phyloP scores from a whole-genome alignment of 2,329 filamentous ascomycete genomes.

The Aspergillus hiratsukae region DNA sequence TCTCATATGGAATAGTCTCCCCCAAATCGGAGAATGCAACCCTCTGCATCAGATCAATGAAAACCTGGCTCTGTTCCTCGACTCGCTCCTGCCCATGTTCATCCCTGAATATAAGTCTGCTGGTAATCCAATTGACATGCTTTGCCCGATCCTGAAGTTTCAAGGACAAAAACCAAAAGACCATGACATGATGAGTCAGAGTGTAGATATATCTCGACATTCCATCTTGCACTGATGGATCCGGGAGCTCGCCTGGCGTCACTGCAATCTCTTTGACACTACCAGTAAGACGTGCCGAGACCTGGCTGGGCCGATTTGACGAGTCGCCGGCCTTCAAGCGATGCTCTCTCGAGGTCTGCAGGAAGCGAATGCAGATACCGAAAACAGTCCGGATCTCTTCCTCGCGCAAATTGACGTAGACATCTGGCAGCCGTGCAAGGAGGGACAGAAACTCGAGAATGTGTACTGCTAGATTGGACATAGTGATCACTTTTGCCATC shows the following conservation, averaged over 20 bases:
- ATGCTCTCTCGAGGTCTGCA: slow-evolving; percentile 76
- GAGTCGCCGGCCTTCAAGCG: slow-evolving; percentile 33
- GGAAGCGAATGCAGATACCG: slow-evolving; percentile 87
- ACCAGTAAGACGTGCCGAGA: slow-evolving; percentile 40
- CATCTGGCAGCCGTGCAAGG: slow-evolving; percentile 74
- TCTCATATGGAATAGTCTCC: slow-evolving; percentile 51
- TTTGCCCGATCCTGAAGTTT: slow-evolving; percentile 77
- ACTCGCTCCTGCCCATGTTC: slow-evolving; percentile 67
- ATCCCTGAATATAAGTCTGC: slow-evolving; percentile 74
- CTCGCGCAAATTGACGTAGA: slow-evolving; percentile 84
- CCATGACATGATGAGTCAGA: slow-evolving; percentile 89
- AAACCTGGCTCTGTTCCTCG: slow-evolving; percentile 90
- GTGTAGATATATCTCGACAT: slow-evolving; percentile 91
- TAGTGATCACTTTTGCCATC: slow-evolving; percentile 95
- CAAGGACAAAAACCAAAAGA: slow-evolving; percentile 92
- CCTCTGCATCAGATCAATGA: slow-evolving; percentile 90
- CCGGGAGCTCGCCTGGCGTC: slow-evolving; percentile 25
- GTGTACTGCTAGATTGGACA: slow-evolving; percentile 84
- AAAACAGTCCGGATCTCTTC: slow-evolving; percentile 94
- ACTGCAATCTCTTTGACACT: slow-evolving; percentile 40
- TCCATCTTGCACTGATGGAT: slow-evolving; percentile 58
- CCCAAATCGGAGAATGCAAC: slow-evolving; percentile 81
- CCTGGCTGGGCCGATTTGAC: slow-evolving; percentile 30
- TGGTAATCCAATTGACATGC: slow-evolving; percentile 86
- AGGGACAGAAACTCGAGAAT: slow-evolving; percentile 94